Conservation (phyloP, 805 yeast species). For the Candida quercuum region DNA sequence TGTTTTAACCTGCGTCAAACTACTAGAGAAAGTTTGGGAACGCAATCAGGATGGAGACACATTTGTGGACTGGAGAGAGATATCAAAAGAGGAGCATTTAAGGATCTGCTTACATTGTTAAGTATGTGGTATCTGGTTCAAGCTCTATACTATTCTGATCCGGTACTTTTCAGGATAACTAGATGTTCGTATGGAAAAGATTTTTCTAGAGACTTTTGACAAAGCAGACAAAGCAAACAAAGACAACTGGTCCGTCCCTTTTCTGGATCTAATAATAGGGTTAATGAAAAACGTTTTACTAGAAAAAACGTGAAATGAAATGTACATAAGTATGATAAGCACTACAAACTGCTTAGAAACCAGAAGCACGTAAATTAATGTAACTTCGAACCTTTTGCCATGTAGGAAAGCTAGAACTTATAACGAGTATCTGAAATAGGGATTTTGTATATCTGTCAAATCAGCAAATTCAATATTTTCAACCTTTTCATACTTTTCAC, state of each 20-base stretch:
- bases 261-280: too few relatives aligned
- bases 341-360: not conserved
- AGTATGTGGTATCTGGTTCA: too few relatives aligned
- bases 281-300: too few relatives aligned
- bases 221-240: too few relatives aligned
- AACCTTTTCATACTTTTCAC: conserved; percentile 10
- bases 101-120: not conserved
- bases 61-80: conserved; percentile 1
- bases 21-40: conserved; percentile 2
- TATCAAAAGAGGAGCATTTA: not conserved
- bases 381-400: too few relatives aligned
- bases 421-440: conserved; percentile 6
- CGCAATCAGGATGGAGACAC: not conserved
- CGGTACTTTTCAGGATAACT: too few relatives aligned
- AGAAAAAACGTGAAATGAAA: too few relatives aligned
- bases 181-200: too few relatives aligned
- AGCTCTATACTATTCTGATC: too few relatives aligned
- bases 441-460: conserved; percentile 38
- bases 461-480: conserved; percentile 39
- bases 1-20: not conserved
- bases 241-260: too few relatives aligned
- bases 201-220: too few relatives aligned
- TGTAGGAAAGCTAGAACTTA: not conserved
- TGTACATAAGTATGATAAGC: too few relatives aligned
- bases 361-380: not conserved